Evolutionary conservation across 164 flowering plant genomes (phyloP).

Genomic region (Amborella trichopoda): DNA sequence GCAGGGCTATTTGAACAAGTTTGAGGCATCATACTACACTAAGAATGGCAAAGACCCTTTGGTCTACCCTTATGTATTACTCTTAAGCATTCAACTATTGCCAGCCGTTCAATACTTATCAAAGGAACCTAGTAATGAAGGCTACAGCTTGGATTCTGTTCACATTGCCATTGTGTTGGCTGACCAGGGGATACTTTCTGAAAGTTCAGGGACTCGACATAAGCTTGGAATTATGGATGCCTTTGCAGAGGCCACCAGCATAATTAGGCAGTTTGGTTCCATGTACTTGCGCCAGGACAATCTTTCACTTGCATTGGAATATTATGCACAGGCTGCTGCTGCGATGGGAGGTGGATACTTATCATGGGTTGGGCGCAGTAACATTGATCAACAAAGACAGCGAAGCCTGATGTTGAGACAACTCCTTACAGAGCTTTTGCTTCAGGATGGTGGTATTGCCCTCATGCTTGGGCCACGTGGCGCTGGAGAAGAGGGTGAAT

Average conservation of each 20-base stretch:
- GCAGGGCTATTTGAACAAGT: slow-evolving; percentile 83
- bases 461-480: slow-evolving; percentile 84
- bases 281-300: slow-evolving; percentile 50
- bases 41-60: slow-evolving; percentile 94
- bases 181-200: slow-evolving; percentile 76
- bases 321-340: slow-evolving; percentile 95
- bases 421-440: slow-evolving; percentile 70
- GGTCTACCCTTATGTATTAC: slow-evolving; percentile 84
- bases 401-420: slow-evolving; percentile 78
- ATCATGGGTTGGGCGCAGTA: slow-evolving; percentile 78
- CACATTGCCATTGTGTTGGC: slow-evolving; percentile 76
- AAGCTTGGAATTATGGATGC: slow-evolving; percentile 84
- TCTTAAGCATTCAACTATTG: slow-evolving; percentile 80
- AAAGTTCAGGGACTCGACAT: slow-evolving; percentile 47
- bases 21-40: slow-evolving; percentile 91
- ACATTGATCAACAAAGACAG: slow-evolving; percentile 76
- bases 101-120: slow-evolving; percentile 65
- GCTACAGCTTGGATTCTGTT: slow-evolving; percentile 64
- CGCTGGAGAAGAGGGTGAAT: slow-evolving; percentile 88
- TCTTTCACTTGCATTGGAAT: slow-evolving; percentile 68
- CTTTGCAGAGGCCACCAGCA: slow-evolving; percentile 73
- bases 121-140: slow-evolving; percentile 74
- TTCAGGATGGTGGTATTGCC: slow-evolving; percentile 72
- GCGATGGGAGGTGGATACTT: slow-evolving; percentile 88
- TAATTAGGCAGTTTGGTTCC: slow-evolving; percentile 93